Evolutionary conservation across 2,329 filamentous ascomycete genomes (phyloP), one percentile per base, ranked within the genome.

Genomic region (Pleomassaria siparia): DNA sequence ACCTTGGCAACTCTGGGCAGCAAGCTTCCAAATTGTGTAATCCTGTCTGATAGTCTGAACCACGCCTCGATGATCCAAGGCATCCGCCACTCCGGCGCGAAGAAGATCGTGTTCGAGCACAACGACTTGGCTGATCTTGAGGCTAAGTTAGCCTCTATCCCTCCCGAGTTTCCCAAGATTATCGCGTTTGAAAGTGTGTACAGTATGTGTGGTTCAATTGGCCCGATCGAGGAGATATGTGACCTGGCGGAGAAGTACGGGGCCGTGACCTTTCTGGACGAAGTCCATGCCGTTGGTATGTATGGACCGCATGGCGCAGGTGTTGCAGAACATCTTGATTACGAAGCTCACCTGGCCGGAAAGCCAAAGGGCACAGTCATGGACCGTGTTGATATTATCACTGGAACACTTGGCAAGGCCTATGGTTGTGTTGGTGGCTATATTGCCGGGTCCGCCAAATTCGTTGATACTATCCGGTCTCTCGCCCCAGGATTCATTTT

Each of bases 61-160:
- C 94, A 99, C 71, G 94, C 94, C 11, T 97, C 92, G 5, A 99
- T 99, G 94, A 99, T 99, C 53, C 94, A 97, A 74, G 94, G 94
- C 37, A 99, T 99, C 63, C 89, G 94, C 36, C 94, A 99, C 74
- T 97, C 92, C 9, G 91, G 92, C 37, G 91, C 94, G 30, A 92
- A 89, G 76, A 99, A 99, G 80, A 82, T 97, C 73, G 92, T 99
- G 21, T 99, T 97, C 82, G 95, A 95, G 76, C 94, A 99, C 76
- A 99, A 99, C 65, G 91, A 99, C 64, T 74, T 97, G n/a, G 84
- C 80, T 33, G 94, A 99, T 63, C 79, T 99, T 13, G 94, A 99
- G 76, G 84, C 84, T 42, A 97, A 99, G 75, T 80, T 99, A 56
- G 91, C 91, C 2, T 88, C 91, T 11, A 80, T 99, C 33, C 91